These are phyloP conservation scores for Exophiala phaeomuriformis DNA, from an alignment of 2,329 filamentous ascomycete species.

Conservation along the genomic window DNA sequence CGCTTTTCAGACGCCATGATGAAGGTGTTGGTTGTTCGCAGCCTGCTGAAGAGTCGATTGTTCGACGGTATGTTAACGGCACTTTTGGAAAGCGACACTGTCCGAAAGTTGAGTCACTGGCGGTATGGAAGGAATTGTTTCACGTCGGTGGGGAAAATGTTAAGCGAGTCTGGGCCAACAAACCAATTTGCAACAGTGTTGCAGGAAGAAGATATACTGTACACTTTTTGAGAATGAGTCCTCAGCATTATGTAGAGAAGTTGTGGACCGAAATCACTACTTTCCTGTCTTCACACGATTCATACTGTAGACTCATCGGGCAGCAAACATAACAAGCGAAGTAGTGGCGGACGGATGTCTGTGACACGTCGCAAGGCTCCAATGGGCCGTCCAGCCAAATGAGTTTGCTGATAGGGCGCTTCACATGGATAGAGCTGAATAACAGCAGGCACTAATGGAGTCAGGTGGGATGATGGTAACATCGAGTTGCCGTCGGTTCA, in stretches of 20 bases:
- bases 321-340: slow-evolving; percentile 19
- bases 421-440: slow-evolving; percentile 2
- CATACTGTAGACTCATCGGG: slow-evolving; percentile 11
- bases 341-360: slow-evolving; percentile 3
- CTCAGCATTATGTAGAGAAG: neutral
- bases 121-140: slow-evolving; percentile 14
- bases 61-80: neutral
- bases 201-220: neutral
- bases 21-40: neutral
- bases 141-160: slow-evolving; percentile 9
- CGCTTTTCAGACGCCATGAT: slow-evolving; percentile 22
- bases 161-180: slow-evolving; percentile 2
- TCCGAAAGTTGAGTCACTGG: neutral
- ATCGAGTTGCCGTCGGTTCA: too few species aligned
- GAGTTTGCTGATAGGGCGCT: slow-evolving; percentile 12
- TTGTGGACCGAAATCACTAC: neutral
- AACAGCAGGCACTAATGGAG: neutral
- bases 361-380: slow-evolving; percentile 19
- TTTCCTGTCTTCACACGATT: neutral
- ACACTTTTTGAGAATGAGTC: neutral
- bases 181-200: neutral
- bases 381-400: slow-evolving; percentile 16
- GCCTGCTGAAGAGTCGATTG: neutral
- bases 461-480: too few species aligned
- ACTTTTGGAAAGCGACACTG: too few species aligned